Evolutionary conservation across 1,284 basidiomycete genomes (phyloP).

Genomic region (Naganishia sp.): DNA sequence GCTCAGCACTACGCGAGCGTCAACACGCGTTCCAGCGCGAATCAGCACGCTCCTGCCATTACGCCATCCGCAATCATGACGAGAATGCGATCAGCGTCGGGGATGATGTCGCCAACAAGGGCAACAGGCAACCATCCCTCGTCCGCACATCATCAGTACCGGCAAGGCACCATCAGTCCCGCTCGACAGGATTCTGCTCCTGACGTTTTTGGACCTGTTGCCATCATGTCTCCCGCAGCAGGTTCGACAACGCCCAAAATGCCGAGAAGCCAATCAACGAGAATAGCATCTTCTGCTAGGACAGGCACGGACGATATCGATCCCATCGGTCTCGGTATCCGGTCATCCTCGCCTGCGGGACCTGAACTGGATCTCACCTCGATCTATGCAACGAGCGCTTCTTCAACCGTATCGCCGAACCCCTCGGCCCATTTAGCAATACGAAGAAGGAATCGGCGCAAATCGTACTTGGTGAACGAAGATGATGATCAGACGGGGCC

Average conservation of each 20-base stretch:
- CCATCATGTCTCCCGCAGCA: not conserved
- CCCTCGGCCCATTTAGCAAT: conserved; percentile 3
- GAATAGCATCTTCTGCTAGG: conserved; percentile 1
- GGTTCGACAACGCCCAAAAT: conserved; percentile 9
- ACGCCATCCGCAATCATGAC: conserved; percentile 11
- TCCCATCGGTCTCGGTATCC: conserved; percentile 19
- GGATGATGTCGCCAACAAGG: conserved; percentile 5
- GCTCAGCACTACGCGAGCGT: not conserved
- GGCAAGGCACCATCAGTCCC: conserved; percentile 1
- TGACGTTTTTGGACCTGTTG: conserved; percentile 19
- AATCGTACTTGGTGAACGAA: conserved; percentile 3
- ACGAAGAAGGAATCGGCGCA: conserved; percentile 17
- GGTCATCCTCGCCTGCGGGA: conserved; percentile 16
- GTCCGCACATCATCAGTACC: conserved; percentile 8
- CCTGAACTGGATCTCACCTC: conserved; percentile 16
- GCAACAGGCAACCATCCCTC: conserved; percentile 10
- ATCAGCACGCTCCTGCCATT: not conserved
- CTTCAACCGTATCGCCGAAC: not conserved
- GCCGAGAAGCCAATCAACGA: conserved; percentile 1
- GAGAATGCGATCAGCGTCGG: conserved; percentile 15
- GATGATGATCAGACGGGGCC: not conserved
- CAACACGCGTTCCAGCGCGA: conserved; percentile 1
- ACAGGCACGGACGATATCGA: conserved; percentile 14
- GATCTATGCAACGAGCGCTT: conserved; percentile 15
- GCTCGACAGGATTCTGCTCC: conserved; percentile 13